These are phyloP conservation scores for Apiospora saccharicola DNA, from an alignment of 2,329 filamentous ascomycete species.

Conservation along the genomic window DNA sequence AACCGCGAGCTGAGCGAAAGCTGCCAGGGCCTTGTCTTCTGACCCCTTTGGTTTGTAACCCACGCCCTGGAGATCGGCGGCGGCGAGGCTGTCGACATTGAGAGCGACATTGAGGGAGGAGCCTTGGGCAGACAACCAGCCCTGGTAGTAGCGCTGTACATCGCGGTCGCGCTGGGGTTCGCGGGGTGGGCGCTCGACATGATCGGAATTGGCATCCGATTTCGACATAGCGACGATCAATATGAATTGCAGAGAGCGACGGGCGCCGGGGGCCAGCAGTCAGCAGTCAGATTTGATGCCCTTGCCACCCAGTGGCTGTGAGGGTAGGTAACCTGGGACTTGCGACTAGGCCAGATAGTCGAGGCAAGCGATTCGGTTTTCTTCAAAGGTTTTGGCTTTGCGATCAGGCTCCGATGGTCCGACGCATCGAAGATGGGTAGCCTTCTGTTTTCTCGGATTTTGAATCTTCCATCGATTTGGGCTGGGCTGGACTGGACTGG, in stretches of 20 bases:
- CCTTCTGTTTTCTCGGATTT: background rate
- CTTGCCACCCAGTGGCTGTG: slow-evolving; percentile 11
- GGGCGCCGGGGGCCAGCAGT: background rate
- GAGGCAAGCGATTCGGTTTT: background rate
- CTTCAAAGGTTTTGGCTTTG: background rate
- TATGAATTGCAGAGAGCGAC: background rate
- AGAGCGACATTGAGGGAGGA: slow-evolving; percentile 42
- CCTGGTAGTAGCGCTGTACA: slow-evolving; percentile 42
- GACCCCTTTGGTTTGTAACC: slow-evolving; percentile 39
- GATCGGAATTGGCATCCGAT: background rate
- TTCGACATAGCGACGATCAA: slow-evolving; percentile 3
- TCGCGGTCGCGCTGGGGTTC: slow-evolving; percentile 38
- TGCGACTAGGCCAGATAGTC: slow-evolving; percentile 3
- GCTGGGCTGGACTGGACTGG: background rate
- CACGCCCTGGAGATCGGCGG: slow-evolving; percentile 33
- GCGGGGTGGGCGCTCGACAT: background rate
- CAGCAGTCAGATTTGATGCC: slow-evolving; percentile 1
- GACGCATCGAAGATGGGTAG: background rate
- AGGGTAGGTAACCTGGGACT: background rate
- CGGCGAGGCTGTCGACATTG: slow-evolving; percentile 41
- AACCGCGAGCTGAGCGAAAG: slow-evolving; percentile 58
- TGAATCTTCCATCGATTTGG: background rate
- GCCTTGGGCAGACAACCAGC: slow-evolving; percentile 43
- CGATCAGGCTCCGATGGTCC: slow-evolving; percentile 15
- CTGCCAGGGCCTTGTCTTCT: slow-evolving; percentile 42